Conservation (phyloP, 2,329 filamentous ascomycete species). For the Colletotrichum abscissum region DNA sequence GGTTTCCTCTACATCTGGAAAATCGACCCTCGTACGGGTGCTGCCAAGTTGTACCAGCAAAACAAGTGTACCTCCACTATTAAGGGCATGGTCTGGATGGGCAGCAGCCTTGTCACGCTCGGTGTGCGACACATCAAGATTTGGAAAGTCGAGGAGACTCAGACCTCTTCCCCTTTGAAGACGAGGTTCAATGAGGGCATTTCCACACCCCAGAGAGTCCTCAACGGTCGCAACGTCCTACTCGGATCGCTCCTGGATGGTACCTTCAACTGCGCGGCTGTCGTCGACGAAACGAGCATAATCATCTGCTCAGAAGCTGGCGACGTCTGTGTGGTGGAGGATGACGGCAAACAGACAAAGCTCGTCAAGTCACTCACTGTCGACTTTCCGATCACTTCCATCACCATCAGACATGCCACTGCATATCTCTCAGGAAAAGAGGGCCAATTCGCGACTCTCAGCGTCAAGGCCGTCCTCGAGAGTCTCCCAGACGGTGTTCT, state of each 20-base stretch:
- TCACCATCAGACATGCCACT: constrained; percentile 68
- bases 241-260: constrained; percentile 84
- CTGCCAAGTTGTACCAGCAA: constrained; percentile 83
- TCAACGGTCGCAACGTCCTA: constrained; percentile 88
- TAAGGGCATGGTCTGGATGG: constrained; percentile 91
- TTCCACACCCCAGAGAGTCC: constrained; percentile 68
- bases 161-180: constrained; percentile 72
- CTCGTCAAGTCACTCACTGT: constrained; percentile 74
- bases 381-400: constrained; percentile 75
- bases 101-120: constrained; percentile 83
- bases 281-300: constrained; percentile 78
- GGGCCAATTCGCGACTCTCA: constrained; percentile 66
- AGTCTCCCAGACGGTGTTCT: constrained; percentile 52
- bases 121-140: constrained; percentile 93
- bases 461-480: constrained; percentile 61
- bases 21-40: constrained; percentile 84
- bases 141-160: constrained; percentile 83
- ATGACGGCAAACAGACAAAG: constrained; percentile 77
- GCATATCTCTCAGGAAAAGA: constrained; percentile 78
- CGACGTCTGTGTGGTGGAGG: constrained; percentile 89
- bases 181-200: constrained; percentile 57
- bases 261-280: constrained; percentile 82
- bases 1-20: constrained; percentile 94
- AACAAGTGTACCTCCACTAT: constrained; percentile 92
- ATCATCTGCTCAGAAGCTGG: constrained; percentile 90